These are phyloP conservation scores for Hypoxylon fuscum DNA, from an alignment of 495 filamentous ascomycete species.

Conservation along the genomic window DNA sequence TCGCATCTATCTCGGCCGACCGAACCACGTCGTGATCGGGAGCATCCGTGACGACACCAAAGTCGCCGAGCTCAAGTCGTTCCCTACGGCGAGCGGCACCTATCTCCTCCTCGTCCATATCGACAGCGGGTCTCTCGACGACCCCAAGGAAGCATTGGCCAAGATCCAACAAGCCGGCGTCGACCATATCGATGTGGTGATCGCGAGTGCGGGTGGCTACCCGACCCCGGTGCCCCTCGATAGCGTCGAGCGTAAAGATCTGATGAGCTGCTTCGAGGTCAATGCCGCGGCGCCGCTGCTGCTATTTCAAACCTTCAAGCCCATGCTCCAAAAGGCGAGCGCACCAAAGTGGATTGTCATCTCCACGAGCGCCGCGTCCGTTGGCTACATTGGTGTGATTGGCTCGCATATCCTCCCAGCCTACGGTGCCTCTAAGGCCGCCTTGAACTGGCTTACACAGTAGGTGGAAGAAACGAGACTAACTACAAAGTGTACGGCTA, in stretches of 20 bases:
- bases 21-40: conserved; percentile 34
- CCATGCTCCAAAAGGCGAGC: conserved; percentile 19
- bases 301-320: conserved; percentile 15
- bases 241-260: conserved; percentile 14
- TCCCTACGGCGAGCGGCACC: conserved; percentile 13
- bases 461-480: neutral
- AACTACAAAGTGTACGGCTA: neutral
- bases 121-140: conserved; percentile 14
- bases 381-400: conserved; percentile 3
- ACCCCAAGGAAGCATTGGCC: conserved; percentile 12
- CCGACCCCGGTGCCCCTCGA: conserved; percentile 1
- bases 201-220: conserved; percentile 37
- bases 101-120: conserved; percentile 25
- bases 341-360: conserved; percentile 19
- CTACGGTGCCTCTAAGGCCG: conserved; percentile 23
- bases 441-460: conserved; percentile 19
- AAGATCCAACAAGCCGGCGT: conserved; percentile 3
- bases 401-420: conserved; percentile 9
- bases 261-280: conserved; percentile 10
- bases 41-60: conserved; percentile 23
- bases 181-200: conserved; percentile 29
- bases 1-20: neutral
- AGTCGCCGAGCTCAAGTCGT: conserved; percentile 9
- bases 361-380: conserved; percentile 2
- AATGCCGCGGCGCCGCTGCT: conserved; percentile 25